Conservation (phyloP, 169 alveolate species). For the Cryptosporidium parvum region DNA sequence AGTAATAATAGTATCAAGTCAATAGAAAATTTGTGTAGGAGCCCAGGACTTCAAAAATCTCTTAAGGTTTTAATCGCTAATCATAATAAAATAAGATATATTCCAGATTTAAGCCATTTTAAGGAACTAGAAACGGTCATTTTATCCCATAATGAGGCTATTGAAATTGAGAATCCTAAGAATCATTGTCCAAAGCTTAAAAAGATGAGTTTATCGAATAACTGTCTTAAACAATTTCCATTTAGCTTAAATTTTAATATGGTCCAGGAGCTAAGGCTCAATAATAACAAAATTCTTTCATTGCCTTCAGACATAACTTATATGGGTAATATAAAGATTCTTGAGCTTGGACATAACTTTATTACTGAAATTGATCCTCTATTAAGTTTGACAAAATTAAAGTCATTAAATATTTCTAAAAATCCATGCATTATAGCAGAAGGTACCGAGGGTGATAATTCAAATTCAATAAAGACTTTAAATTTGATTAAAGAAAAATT, state of each 20-base stretch:
- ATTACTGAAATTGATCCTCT: slow-evolving; percentile 17
- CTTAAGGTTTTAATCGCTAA: slow-evolving; percentile 68
- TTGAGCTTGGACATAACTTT: slow-evolving; percentile 66
- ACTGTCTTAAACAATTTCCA: slow-evolving; percentile 50
- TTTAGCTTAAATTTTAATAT: slow-evolving; percentile 48
- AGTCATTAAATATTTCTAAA: slow-evolving; percentile 34
- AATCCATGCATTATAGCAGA: slow-evolving; percentile 42
- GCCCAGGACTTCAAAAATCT: slow-evolving; percentile 34
- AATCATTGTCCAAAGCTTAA: slow-evolving; percentile 37
- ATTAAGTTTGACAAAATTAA: slow-evolving; percentile 14
- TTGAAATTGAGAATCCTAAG: slow-evolving; percentile 33
- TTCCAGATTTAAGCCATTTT: slow-evolving; percentile 62
- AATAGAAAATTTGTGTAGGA: slow-evolving; percentile 25
- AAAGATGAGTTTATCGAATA: slow-evolving; percentile 52
- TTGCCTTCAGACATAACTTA: slow-evolving; percentile 17
- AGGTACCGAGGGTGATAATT: background rate
- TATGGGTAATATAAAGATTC: slow-evolving; percentile 63
- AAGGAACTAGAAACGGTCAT: slow-evolving; percentile 51
- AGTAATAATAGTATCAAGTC: slow-evolving; percentile 56
- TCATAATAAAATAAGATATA: slow-evolving; percentile 36
- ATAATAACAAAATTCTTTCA: slow-evolving; percentile 34
- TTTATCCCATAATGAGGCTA: slow-evolving; percentile 44
- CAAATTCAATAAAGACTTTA: background rate
- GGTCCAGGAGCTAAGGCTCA: slow-evolving; percentile 53
- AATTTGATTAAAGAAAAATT: background rate